Evolutionary conservation across 78 protist genomes (phyloP), one percentile per base, ranked within the genome.

Genomic region (Dictyostelium intermedium): DNA sequence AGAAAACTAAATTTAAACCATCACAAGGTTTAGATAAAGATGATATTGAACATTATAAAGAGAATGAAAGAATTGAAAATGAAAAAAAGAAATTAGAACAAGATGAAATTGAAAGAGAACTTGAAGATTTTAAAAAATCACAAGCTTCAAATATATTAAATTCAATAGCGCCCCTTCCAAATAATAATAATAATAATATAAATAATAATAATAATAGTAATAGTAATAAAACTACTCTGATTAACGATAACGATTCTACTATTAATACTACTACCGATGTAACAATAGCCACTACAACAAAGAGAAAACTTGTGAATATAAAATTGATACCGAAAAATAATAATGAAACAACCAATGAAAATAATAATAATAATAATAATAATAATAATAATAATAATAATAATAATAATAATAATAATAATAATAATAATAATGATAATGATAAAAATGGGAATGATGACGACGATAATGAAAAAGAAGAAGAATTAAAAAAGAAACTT

Each of bases 1-100:
- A 56, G 20, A 87, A 63, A 78, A n/a, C 82, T 1, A 87, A 87
- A 78, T 66, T 60, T 78, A 87, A 87, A 70, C 85, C 93, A 39
- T 87, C 84, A 35, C 80, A 87, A 43, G 93, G 93, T 20, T 78
- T 87, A 20, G 83, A 87, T 63, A 66, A 78, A 23, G 93, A 87
- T 56, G 93, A 87, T 87, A 87, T 87, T n/a, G 37, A 56, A 87
- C 81, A 87, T 63, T 87, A 43, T 30, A 14, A 87, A 78, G 93
- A 87, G 23, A 76, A 79, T 25, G 93, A 87, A 9, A 76, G 45
- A 41, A 73, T 27, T 32, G 85, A 76, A 63, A 41, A 14, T 7
- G 93, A 87, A 61, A 79, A 60, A 41, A 87, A 87, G 43, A 47
- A 43, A 78, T 23, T 34, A 66, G 93, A 87, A 63, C 43, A 30